Evolutionary conservation across 768 basidiomycete genomes (phyloP).

Genomic region (Kwoniella newhampshirensis): DNA sequence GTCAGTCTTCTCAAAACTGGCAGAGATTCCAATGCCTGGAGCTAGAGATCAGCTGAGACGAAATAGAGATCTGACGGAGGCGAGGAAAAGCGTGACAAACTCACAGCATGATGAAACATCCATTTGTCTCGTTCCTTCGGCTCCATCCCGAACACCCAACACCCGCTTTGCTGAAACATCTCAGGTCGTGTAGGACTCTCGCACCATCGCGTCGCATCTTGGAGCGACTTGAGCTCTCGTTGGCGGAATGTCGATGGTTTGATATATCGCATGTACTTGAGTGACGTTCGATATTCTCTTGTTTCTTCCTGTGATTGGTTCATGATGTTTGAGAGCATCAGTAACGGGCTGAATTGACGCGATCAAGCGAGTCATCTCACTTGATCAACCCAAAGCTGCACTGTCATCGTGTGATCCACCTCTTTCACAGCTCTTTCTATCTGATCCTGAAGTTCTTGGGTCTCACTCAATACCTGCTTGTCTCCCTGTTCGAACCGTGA

Average conservation of each 20-base stretch:
- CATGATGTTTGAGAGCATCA: too few species aligned
- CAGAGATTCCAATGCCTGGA: constrained; percentile 52
- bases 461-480: too few species aligned
- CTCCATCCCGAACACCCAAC: constrained; percentile 67
- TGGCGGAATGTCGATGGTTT: constrained; percentile 24
- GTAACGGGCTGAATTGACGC: background rate
- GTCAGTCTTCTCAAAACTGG: constrained; percentile 72
- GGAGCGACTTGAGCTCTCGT: constrained; percentile 27
- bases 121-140: constrained; percentile 60
- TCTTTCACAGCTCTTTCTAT: constrained; percentile 12
- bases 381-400: constrained; percentile 76
- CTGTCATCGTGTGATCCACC: constrained; percentile 54
- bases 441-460: too few species aligned
- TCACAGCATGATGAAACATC: constrained; percentile 70
- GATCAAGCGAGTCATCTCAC: constrained; percentile 17
- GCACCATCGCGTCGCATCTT: constrained; percentile 40
- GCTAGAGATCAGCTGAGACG: background rate
- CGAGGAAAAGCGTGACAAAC: constrained; percentile 51
- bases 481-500: too few species aligned
- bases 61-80: too few species aligned
- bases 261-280: constrained; percentile 63
- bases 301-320: constrained; percentile 63
- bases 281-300: constrained; percentile 62
- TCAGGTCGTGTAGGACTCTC: constrained; percentile 23
- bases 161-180: constrained; percentile 51